Base-by-base conservation (phyloP, 371 early-diverging fungal species). In the Saksenaea vasiformis region DNA sequence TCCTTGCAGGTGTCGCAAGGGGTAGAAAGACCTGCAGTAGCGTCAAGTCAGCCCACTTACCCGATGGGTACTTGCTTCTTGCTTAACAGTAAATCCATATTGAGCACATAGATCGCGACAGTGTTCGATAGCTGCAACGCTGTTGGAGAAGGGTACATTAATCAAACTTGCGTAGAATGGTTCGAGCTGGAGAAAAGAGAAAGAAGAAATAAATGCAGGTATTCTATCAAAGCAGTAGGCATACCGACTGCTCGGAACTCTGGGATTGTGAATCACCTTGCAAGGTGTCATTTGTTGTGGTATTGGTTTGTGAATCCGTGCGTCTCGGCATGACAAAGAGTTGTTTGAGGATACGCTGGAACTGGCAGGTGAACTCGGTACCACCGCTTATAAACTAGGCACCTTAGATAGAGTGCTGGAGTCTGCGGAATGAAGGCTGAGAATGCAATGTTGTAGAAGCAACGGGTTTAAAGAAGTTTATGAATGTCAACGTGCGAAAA, bases 31-130 rank as follows among this genome's bases (percentile, higher is more conserved):
- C 51, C 51, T 47, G 51, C 51, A 47, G n/a, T 22, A 47, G 51
- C n/a, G 22, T 22, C 10, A 22, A 47, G 22, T 47, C 51, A 47
- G 51, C 51, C 51, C 24, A 65, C 71, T 64, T 80, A 85, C 87
- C 77, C 85, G 85, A 66, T 84, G 86, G 17, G 86, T 84, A 41
- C 86, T 86, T 31, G 85, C 83, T 73, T 87, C 88, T 68, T 87
- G 88, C 68, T 87, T 87, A 24, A 87, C 85, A 15, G 86, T 87
- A 51, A 87, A 87, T 15, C 88, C 88, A 66, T 79, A 82, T 62
- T 79, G 78, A 17, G 83, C 80, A 35, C 85, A 84, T 26, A 87
- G 60, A 47, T 79, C 74, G 38, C 88, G 79, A 58, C 88, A 87
- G 47, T 75, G 78, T 27, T 72, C 64, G 39, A 83, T 83, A n/a